Evolutionary conservation across 441 rosid species (phyloP), one percentile per base, ranked within the genome.

Genomic region (Pelargonium citronellum): DNA sequence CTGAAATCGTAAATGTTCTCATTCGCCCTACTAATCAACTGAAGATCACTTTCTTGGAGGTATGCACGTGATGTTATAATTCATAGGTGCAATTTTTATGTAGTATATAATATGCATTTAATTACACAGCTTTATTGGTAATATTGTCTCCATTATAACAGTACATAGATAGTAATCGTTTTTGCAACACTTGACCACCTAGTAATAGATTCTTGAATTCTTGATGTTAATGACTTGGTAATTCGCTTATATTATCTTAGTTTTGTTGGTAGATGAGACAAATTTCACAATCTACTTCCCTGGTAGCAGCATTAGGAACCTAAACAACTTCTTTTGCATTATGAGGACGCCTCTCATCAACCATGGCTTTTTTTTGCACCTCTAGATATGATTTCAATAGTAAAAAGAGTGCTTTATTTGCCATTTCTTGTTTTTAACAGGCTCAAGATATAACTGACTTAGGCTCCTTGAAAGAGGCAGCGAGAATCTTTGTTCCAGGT

Each of bases 21-120:
- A 69, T 89, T 74, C 87, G 87, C 44, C 87, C 96, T 8, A 78
- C 97, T 66, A 91, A 88, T 85, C 86, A 79, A 77, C 95, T 94
- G 68, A 94, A 91, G 86, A 87, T 93, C 81, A 91, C 98, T 71
- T 91, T 91, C 83, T 85, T 93, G 78, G 97, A 94, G 96, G 97
- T 91, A 72, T 79, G 85, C 77, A 44, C 49, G 24, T 22, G 24
- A 22, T 22, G 24, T 22, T 22, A 22, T 22, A 22, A 22, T 22
- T 22, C 24, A 4, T 12, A 37, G 34, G 39, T 66, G 57, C 55
- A 41, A 34, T 39, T 66, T 34, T 3, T 46, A 64, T 39, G 16
- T 8, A 15, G 10, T 47, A 4, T 5, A 6, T 1, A 22, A 22
- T 22, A 22, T 55, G 44, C 17, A 8, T 39, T 51, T 55, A 22